A percentile compares a stretch with the other conserved stretches of the same genome.
These are phyloP conservation scores for Chytriomyces hyalinus DNA, from an alignment of 192 early-diverging fungal species.

Conservation along the genomic window DNA sequence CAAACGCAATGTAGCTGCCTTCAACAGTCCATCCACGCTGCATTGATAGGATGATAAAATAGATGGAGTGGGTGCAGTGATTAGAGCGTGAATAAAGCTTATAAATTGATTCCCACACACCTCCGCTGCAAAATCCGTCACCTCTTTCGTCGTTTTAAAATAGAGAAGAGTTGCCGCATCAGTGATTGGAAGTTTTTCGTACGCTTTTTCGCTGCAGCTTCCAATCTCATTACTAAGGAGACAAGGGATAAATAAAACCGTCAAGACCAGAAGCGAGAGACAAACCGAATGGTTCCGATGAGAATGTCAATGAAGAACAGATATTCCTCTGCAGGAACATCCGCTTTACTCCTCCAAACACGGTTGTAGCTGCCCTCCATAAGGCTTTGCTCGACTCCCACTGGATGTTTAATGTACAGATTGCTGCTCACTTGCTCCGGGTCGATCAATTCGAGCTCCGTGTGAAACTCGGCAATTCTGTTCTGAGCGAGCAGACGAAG, in stretches of 20 bases:
- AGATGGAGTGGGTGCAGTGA: not conserved
- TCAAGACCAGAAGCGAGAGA: slow-evolving; percentile 4
- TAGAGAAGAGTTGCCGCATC: slow-evolving; percentile 94
- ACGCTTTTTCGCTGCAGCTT: slow-evolving; percentile 94
- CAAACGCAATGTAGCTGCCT: slow-evolving; percentile 84
- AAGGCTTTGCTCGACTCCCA: slow-evolving; percentile 93
- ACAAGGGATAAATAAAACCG: not conserved
- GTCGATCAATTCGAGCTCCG: slow-evolving; percentile 91
- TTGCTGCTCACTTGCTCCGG: slow-evolving; percentile 79
- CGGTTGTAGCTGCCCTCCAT: slow-evolving; percentile 99
- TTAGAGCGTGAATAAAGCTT: not conserved
- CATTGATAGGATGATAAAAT: not conserved
- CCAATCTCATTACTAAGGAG: slow-evolving; percentile 87
- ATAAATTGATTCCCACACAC: slow-evolving; percentile 41
- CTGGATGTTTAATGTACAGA: slow-evolving; percentile 86
- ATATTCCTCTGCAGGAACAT: slow-evolving; percentile 92
- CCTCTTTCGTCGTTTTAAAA: slow-evolving; percentile 81
- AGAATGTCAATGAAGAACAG: slow-evolving; percentile 93
- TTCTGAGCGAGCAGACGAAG: slow-evolving; percentile 92
- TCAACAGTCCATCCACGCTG: slow-evolving; percentile 84
- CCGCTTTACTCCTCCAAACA: slow-evolving; percentile 88
- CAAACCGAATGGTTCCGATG: slow-evolving; percentile 86
- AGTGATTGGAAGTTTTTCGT: slow-evolving; percentile 77
- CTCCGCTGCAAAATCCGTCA: slow-evolving; percentile 85
- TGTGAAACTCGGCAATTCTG: slow-evolving; percentile 97